A percentile compares a stretch with the other conserved stretches of the same genome.
phyloP scores from a whole-genome alignment of 2,329 filamentous ascomycete genomes.

The Hirsutella minnesotensis region DNA sequence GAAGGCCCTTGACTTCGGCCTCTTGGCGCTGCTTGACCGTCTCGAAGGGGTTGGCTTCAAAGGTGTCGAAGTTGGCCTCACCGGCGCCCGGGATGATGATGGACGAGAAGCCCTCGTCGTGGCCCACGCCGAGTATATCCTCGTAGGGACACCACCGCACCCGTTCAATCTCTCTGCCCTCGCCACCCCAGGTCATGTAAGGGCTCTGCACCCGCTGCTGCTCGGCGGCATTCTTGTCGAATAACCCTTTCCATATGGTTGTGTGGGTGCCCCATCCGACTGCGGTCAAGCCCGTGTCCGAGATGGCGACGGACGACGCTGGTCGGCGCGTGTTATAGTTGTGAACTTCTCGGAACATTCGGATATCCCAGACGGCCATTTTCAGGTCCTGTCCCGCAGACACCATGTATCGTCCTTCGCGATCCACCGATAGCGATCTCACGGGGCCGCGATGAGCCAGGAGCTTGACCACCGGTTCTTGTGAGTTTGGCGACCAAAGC shows the following conservation, averaged over 20 bases:
- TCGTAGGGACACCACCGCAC: slow-evolving; percentile 91
- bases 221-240: slow-evolving; percentile 58
- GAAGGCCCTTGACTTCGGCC: slow-evolving; percentile 72
- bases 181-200: slow-evolving; percentile 88
- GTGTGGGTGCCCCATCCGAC: slow-evolving; percentile 85
- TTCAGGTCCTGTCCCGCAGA: slow-evolving; percentile 79
- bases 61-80: slow-evolving; percentile 88
- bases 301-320: slow-evolving; percentile 74
- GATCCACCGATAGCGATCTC: slow-evolving; percentile 70
- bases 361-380: slow-evolving; percentile 93
- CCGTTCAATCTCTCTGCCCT: slow-evolving; percentile 69
- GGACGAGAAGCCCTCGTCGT: slow-evolving; percentile 77
- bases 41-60: slow-evolving; percentile 93
- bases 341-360: slow-evolving; percentile 87
- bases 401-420: slow-evolving; percentile 91
- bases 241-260: slow-evolving; percentile 84
- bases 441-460: slow-evolving; percentile 85
- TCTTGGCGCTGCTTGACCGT: slow-evolving; percentile 87
- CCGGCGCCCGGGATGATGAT: slow-evolving; percentile 90
- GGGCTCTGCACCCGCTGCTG: slow-evolving; percentile 73
- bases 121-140: slow-evolving; percentile 77
- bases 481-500: slow-evolving; percentile 88
- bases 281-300: slow-evolving; percentile 76
- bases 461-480: slow-evolving; percentile 79
- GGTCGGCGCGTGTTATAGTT: slow-evolving; percentile 77